These are phyloP conservation scores for Amaranthus tricolor DNA, from an alignment of 179 eudicot species.

Conservation along the genomic window DNA sequence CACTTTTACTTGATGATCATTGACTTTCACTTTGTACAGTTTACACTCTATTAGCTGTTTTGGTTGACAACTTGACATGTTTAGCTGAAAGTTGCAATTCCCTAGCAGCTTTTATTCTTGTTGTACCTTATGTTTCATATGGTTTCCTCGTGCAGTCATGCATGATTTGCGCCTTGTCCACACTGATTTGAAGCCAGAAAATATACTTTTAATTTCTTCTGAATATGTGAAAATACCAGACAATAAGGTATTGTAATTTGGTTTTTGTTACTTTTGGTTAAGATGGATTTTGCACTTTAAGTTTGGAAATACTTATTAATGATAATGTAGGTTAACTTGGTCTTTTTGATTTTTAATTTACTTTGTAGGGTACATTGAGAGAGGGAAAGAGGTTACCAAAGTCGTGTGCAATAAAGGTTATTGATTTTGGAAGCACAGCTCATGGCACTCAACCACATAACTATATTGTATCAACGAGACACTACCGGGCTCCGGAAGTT, in stretches of 20 bases:
- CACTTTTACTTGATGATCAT: constrained; percentile 2
- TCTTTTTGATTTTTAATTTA: constrained; percentile 10
- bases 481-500: constrained; percentile 55
- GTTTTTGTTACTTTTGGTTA: not conserved
- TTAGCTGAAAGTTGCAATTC: not conserved
- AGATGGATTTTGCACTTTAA: not conserved
- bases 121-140: constrained; percentile 19
- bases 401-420: constrained; percentile 54
- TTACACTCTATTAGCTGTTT: constrained; percentile 7
- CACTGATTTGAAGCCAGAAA: constrained; percentile 67
- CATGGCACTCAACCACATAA: constrained; percentile 44
- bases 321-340: not conserved
- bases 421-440: constrained; percentile 54
- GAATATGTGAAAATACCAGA: constrained; percentile 55
- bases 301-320: not conserved
- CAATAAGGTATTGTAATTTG: constrained; percentile 32
- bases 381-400: constrained; percentile 54
- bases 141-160: constrained; percentile 47
- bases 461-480: constrained; percentile 51
- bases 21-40: not conserved
- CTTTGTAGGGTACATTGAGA: constrained; percentile 36
- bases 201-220: constrained; percentile 54
- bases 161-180: constrained; percentile 61
- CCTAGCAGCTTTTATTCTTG: not conserved
- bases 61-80: not conserved